These are phyloP conservation scores for Picea engelmannii DNA, from an alignment of 83 land plant species.

Conservation along the genomic window DNA sequence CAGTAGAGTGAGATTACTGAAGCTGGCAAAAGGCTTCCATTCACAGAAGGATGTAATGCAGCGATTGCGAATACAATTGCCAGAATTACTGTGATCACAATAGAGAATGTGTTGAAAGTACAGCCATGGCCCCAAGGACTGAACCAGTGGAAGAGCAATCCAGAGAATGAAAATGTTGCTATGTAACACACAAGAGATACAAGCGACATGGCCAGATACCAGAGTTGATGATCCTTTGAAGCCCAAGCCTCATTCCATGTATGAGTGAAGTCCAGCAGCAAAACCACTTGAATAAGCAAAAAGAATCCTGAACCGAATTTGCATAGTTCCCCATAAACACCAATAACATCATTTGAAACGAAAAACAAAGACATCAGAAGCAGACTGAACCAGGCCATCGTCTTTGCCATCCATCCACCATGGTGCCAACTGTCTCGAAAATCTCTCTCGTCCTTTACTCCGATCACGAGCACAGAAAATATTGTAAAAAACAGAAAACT, in stretches of 20 bases:
- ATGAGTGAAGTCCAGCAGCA: constrained; percentile 26
- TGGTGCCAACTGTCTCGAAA: too few relatives aligned
- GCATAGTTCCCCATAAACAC: constrained; percentile 24
- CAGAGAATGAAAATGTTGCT: constrained; percentile 73
- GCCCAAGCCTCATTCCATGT: constrained; percentile 28
- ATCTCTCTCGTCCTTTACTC: too few relatives aligned
- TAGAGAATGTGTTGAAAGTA: constrained; percentile 87
- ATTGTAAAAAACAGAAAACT: too few relatives aligned
- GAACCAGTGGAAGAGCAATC: constrained; percentile 91
- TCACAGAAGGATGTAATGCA: constrained; percentile 91
- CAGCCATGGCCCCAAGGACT: constrained; percentile 90
- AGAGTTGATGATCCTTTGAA: constrained; percentile 48
- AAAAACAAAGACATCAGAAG: constrained; percentile 19
- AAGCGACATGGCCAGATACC: constrained; percentile 68
- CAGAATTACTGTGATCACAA: constrained; percentile 80
- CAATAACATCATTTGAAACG: constrained; percentile 22
- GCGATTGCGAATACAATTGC: constrained; percentile 71
- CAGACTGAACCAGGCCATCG: constrained; percentile 16
- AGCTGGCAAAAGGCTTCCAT: constrained; percentile 97
- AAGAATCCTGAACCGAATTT: constrained; percentile 26
- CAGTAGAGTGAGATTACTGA: constrained; percentile 84
- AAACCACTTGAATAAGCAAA: constrained; percentile 21
- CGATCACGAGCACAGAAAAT: too few relatives aligned
- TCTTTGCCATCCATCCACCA: constrained; percentile 32
- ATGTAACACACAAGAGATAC: constrained; percentile 72